These are phyloP conservation scores for Hyphodiscus sp. DNA, from an alignment of 2,329 filamentous ascomycete species.

Conservation along the genomic window DNA sequence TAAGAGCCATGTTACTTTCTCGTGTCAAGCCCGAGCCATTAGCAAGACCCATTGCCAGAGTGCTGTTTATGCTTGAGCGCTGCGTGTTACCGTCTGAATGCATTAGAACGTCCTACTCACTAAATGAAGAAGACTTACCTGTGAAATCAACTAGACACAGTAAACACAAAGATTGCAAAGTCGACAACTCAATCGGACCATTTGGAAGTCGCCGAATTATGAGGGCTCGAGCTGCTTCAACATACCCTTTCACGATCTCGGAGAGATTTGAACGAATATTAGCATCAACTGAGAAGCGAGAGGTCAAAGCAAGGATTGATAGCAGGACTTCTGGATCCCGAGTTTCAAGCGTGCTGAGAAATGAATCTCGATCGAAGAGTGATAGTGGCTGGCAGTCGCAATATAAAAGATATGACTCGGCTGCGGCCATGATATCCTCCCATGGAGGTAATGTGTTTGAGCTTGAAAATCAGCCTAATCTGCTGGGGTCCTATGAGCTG, in stretches of 20 bases:
- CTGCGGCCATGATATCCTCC: constrained; percentile 34
- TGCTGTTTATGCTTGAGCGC: constrained; percentile 38
- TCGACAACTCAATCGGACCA: constrained; percentile 33
- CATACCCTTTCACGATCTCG: constrained; percentile 31
- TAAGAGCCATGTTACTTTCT: constrained; percentile 24
- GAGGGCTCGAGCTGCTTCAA: constrained; percentile 29
- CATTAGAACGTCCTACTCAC: too few species aligned
- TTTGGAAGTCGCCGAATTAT: constrained; percentile 32
- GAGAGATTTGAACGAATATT: constrained; percentile 20
- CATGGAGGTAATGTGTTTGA: constrained; percentile 31
- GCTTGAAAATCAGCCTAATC: background rate
- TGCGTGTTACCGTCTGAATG: constrained; percentile 38
- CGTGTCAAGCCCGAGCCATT: constrained; percentile 38
- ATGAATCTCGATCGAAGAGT: constrained; percentile 37
- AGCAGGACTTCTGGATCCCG: constrained; percentile 34
- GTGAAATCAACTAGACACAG: constrained; percentile 34
- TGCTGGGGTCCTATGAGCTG: background rate
- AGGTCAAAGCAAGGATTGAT: constrained; percentile 34
- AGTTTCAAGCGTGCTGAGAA: constrained; percentile 34
- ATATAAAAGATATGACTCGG: constrained; percentile 39
- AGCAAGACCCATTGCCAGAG: constrained; percentile 39
- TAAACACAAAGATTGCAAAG: constrained; percentile 34
- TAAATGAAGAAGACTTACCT: constrained; percentile 20
- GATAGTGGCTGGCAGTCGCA: constrained; percentile 45
- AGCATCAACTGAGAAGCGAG: constrained; percentile 34